Conservation (phyloP, 768 basidiomycete genomes). For the Lyophyllum semitale region DNA sequence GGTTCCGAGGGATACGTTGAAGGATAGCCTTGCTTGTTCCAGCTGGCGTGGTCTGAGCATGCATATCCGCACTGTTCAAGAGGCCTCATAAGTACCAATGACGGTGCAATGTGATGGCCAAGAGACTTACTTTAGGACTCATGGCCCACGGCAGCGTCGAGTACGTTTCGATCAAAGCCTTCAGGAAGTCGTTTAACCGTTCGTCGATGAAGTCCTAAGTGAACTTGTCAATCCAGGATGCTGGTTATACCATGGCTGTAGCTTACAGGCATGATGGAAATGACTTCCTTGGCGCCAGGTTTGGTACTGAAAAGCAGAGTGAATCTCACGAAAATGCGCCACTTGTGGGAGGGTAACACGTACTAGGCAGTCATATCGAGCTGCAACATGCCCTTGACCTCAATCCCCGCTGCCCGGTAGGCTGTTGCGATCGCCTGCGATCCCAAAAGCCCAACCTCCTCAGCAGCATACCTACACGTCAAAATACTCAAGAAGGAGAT, state of each 20-base stretch:
- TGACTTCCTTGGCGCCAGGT: constrained; percentile 39
- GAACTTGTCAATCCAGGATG: background rate
- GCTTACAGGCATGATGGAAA: constrained; percentile 32
- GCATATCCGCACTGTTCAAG: constrained; percentile 53
- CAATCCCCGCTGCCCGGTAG: constrained; percentile 41
- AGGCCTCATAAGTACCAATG: background rate
- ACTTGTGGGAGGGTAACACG: constrained; percentile 12
- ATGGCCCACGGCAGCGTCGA: constrained; percentile 41
- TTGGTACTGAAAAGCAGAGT: constrained; percentile 35
- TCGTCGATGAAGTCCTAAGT: constrained; percentile 29
- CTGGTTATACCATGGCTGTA: background rate
- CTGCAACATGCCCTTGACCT: constrained; percentile 47
- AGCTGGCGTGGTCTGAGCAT: constrained; percentile 70
- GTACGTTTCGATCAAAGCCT: constrained; percentile 42
- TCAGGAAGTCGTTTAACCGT: constrained; percentile 42
- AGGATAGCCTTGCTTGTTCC: constrained; percentile 64
- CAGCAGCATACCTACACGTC: constrained; percentile 29
- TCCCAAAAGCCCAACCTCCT: constrained; percentile 53
- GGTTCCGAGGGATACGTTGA: constrained; percentile 25
- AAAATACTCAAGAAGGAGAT: background rate
- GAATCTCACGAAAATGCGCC: constrained; percentile 6
- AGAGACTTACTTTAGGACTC: constrained; percentile 37
- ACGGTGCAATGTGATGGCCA: background rate
- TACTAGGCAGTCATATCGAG: constrained; percentile 46
- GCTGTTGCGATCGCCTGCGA: constrained; percentile 44